phyloP scores from a whole-genome alignment of 1,139 yeast species.

The Suhomyces chickasaworum region DNA sequence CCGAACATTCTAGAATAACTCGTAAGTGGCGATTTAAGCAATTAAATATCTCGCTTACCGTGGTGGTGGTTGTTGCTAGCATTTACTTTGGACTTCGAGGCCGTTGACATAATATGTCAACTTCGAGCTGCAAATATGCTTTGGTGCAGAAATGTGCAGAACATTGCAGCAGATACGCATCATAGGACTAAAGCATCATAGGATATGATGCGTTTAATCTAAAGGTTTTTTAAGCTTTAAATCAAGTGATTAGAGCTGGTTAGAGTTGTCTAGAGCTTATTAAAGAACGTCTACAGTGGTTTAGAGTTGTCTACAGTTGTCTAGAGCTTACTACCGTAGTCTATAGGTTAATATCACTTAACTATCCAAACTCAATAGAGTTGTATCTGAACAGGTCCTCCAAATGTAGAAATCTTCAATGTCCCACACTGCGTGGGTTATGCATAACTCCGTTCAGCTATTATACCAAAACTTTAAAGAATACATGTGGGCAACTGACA shows the following conservation, averaged over 20 bases:
- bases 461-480: background rate
- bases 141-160: background rate
- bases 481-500: background rate
- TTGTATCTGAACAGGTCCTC: too few relatives aligned
- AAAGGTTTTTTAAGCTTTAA: too few relatives aligned
- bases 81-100: slow-evolving; percentile 20
- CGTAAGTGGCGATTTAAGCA: slow-evolving; percentile 34
- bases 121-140: background rate
- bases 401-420: background rate
- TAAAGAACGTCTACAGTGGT: too few relatives aligned
- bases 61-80: slow-evolving; percentile 26
- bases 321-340: too few relatives aligned
- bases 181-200: too few relatives aligned
- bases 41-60: slow-evolving; percentile 25
- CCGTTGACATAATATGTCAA: background rate
- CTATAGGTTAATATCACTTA: too few relatives aligned
- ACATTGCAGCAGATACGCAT: background rate
- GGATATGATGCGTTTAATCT: too few relatives aligned
- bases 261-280: too few relatives aligned
- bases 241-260: too few relatives aligned
- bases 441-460: background rate
- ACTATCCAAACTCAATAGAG: too few relatives aligned
- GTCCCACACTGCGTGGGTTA: background rate
- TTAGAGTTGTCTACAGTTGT: too few relatives aligned
- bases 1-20: slow-evolving; percentile 28